Conservation (phyloP, 768 basidiomycete genomes). For the Boletus rex-veris region DNA sequence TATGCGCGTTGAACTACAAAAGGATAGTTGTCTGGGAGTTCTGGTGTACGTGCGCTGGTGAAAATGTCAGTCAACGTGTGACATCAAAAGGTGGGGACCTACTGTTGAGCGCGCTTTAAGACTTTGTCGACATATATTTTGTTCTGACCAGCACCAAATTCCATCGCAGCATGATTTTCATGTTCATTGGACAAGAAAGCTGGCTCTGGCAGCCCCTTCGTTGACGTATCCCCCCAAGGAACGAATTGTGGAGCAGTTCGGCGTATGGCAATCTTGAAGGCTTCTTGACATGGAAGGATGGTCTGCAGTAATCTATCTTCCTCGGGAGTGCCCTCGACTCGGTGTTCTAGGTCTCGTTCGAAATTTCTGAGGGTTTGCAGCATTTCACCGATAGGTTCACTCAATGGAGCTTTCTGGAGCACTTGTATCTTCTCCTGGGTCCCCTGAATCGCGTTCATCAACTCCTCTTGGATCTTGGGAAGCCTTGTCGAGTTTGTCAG, state of each 20-base stretch:
- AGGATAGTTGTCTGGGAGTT: constrained; percentile 65
- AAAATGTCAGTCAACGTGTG: background rate
- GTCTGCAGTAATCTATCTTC: constrained; percentile 51
- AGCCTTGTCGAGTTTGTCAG: constrained; percentile 39
- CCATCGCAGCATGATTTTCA: constrained; percentile 2
- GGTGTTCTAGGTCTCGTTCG: constrained; percentile 38
- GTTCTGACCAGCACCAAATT: background rate
- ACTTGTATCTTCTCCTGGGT: constrained; percentile 32
- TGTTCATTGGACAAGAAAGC: constrained; percentile 44
- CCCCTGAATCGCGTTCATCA: constrained; percentile 42
- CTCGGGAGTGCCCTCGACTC: constrained; percentile 53
- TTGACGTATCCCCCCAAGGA: constrained; percentile 39
- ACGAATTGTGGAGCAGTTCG: constrained; percentile 53
- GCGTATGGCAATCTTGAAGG: constrained; percentile 47
- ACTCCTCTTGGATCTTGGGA: constrained; percentile 58
- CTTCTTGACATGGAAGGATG: constrained; percentile 47
- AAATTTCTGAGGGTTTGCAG: constrained; percentile 47
- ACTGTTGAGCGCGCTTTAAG: constrained; percentile 44
- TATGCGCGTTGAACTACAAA: constrained; percentile 55
- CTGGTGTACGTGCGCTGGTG: constrained; percentile 62
- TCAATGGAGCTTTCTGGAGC: constrained; percentile 53
- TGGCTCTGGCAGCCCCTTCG: constrained; percentile 4
- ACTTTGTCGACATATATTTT: constrained; percentile 54
- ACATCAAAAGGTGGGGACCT: constrained; percentile 14
- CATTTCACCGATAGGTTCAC: constrained; percentile 55